Conservation (phyloP, 495 filamentous ascomycete species). For the Penicillium dipodomyicola region DNA sequence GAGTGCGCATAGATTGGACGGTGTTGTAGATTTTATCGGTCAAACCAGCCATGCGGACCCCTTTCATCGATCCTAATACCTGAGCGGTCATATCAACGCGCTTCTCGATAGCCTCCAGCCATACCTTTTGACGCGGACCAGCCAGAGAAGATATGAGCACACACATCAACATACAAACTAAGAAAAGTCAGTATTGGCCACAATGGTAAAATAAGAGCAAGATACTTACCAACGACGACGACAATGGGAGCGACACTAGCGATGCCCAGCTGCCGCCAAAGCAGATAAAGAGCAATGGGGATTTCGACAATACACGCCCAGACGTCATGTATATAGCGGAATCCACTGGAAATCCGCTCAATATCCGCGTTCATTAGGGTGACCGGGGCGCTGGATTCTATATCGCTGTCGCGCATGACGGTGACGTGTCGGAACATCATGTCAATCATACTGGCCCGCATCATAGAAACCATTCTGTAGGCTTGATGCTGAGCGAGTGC, state of each 20-base stretch:
- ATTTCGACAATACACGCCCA: constrained; percentile 55
- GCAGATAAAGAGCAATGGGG: constrained; percentile 47
- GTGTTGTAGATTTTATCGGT: background rate
- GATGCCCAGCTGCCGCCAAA: constrained; percentile 50
- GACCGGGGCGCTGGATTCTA: constrained; percentile 20
- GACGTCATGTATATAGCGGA: constrained; percentile 44
- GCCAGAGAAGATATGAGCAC: constrained; percentile 7
- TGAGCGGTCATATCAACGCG: constrained; percentile 46
- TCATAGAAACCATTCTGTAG: constrained; percentile 44
- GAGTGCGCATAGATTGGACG: background rate
- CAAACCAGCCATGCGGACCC: constrained; percentile 54
- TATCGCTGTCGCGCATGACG: constrained; percentile 3
- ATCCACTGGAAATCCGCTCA: constrained; percentile 39
- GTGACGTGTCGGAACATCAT: constrained; percentile 47
- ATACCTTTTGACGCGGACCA: constrained; percentile 21
- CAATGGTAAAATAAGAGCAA: constrained; percentile 9
- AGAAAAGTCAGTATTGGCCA: background rate
- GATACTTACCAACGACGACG: constrained; percentile 34
- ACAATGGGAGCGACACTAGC: constrained; percentile 42
- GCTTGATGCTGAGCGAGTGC: constrained; percentile 1
- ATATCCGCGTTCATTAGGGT: constrained; percentile 58
- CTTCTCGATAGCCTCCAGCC: constrained; percentile 49
- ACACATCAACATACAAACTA: constrained; percentile 9
- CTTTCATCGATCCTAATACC: constrained; percentile 50
- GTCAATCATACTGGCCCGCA: constrained; percentile 40